A percentile compares a stretch with the other conserved stretches of the same genome.
Evolutionary conservation across 2,329 filamentous ascomycete genomes (phyloP).

Genomic region (Zymoseptoria crescenta): DNA sequence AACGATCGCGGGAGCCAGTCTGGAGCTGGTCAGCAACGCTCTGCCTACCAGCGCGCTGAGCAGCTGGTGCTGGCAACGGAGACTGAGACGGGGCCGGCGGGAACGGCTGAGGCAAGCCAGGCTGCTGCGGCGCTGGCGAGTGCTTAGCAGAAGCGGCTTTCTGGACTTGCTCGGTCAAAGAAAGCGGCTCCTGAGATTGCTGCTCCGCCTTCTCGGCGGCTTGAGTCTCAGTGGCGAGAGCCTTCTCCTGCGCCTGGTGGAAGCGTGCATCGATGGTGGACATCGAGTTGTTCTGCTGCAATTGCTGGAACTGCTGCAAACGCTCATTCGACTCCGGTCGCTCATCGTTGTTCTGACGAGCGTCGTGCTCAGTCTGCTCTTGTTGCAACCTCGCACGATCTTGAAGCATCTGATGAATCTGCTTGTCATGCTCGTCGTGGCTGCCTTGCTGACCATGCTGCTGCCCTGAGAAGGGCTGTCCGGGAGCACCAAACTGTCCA

Average conservation of each 20-base stretch:
- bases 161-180: conserved; percentile 76
- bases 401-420: conserved; percentile 53
- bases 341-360: conserved; percentile 39
- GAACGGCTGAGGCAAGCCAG: conserved; percentile 68
- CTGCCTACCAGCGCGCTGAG: conserved; percentile 67
- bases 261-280: conserved; percentile 15
- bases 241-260: conserved; percentile 23
- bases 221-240: conserved; percentile 22
- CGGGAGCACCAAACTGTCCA: conserved; percentile 41
- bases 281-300: conserved; percentile 45
- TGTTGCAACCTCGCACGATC: conserved; percentile 53
- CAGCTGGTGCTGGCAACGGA: conserved; percentile 78
- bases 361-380: conserved; percentile 52
- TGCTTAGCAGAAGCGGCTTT: conserved; percentile 59
- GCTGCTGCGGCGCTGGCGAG: conserved; percentile 43
- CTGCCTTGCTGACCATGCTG: conserved; percentile 33
- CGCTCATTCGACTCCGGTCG: conserved; percentile 50
- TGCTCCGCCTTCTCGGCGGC: conserved; percentile 7
- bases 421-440: conserved; percentile 43
- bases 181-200: conserved; percentile 48
- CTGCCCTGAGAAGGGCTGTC: conserved; percentile 38
- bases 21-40: conserved; percentile 70
- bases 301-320: conserved; percentile 74
- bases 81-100: conserved; percentile 66
- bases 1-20: conserved; percentile 61